phyloP scores from a whole-genome alignment of 768 basidiomycete species.

The Chalciporus chontae region DNA sequence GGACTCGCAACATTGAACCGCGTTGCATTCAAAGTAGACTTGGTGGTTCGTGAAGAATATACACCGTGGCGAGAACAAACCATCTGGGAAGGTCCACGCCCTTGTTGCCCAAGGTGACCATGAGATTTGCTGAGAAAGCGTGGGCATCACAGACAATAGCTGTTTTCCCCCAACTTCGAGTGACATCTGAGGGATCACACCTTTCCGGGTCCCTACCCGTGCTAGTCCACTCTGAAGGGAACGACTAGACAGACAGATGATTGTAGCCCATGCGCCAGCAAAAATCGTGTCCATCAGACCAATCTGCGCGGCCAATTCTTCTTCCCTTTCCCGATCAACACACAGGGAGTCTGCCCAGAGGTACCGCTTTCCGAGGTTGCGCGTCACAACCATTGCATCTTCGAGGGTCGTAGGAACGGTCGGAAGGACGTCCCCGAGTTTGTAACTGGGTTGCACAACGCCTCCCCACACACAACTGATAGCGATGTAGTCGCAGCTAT shows the following conservation, averaged over 20 bases:
- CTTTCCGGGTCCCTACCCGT: conserved; percentile 8
- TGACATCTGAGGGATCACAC: conserved; percentile 9
- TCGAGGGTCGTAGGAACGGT: conserved; percentile 13
- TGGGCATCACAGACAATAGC: conserved; percentile 12
- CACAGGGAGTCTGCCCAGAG: conserved; percentile 19
- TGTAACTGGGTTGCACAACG: conserved; percentile 4
- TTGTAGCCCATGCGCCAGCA: conserved; percentile 12
- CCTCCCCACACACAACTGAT: conserved; percentile 20
- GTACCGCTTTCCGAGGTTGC: conserved; percentile 11
- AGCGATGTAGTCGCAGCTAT: conserved; percentile 10
- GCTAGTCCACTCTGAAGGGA: conserved; percentile 12
- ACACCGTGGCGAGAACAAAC: conserved; percentile 13
- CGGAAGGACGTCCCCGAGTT: conserved; percentile 9
- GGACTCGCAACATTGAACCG: conserved; percentile 12
- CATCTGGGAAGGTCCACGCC: conserved; percentile 20
- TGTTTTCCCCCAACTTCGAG: conserved; percentile 2
- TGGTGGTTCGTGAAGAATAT: conserved; percentile 20
- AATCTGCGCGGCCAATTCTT: conserved; percentile 10
- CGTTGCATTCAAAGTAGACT: conserved; percentile 18
- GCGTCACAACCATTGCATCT: conserved; percentile 15
- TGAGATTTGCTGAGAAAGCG: neutral
- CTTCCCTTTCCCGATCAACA: conserved; percentile 9
- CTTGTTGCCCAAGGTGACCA: conserved; percentile 12
- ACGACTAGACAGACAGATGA: conserved; percentile 6
- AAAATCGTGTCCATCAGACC: conserved; percentile 15